These are phyloP conservation scores for Tanacetum coccineum DNA, from an alignment of 129 eudicot genomes.

Conservation along the genomic window DNA sequence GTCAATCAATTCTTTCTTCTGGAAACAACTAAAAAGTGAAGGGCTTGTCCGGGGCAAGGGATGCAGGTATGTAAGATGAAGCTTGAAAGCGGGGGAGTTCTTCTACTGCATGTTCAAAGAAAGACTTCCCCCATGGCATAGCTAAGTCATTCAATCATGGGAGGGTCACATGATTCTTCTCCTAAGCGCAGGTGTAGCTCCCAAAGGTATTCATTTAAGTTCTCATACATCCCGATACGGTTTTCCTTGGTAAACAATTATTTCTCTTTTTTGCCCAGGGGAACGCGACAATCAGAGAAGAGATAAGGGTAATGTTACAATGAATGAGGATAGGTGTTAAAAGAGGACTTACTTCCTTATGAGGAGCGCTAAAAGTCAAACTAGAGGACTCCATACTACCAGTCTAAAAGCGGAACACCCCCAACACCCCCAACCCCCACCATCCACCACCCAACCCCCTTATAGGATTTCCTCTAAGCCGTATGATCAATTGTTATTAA, in stretches of 20 bases:
- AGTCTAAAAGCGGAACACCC: not conserved
- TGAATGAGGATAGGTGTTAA: not conserved
- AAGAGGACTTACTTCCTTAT: too few species aligned
- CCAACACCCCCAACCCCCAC: too few species aligned
- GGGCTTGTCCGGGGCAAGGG: constrained; percentile 23
- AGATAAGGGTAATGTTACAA: not conserved
- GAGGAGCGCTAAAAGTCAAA: not conserved
- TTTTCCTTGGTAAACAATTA: not conserved
- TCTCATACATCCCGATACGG: not conserved
- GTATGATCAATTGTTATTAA: too few species aligned
- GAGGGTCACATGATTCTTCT: constrained; percentile 1
- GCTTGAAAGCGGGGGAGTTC: too few species aligned
- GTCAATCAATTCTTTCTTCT: not conserved
- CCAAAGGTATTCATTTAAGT: not conserved
- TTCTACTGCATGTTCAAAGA: not conserved
- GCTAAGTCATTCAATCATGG: not conserved
- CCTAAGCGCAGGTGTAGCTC: not conserved
- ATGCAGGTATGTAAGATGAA: too few species aligned
- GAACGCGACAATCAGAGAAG: not conserved
- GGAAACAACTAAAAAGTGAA: not conserved
- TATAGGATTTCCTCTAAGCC: not conserved
- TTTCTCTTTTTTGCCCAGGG: not conserved
- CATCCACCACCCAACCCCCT: too few species aligned
- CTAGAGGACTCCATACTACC: not conserved
- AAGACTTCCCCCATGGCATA: not conserved